A percentile compares a stretch with the other conserved stretches of the same genome.
Evolutionary conservation across 2,329 filamentous ascomycete species (phyloP).

Genomic region (Beauveria pseudobassiana): DNA sequence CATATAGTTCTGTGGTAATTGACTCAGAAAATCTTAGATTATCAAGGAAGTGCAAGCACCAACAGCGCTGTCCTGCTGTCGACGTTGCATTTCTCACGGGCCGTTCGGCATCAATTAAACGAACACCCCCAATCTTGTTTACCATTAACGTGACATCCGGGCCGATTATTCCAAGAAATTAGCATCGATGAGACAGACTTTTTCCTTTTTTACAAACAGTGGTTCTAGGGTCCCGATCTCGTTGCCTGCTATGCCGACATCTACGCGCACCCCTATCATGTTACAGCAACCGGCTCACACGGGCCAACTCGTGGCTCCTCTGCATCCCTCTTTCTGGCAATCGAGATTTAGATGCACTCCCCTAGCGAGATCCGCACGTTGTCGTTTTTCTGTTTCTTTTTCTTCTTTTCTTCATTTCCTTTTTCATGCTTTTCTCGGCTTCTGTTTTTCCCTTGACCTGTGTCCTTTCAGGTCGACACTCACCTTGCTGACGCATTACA

Average conservation of each 20-base stretch:
- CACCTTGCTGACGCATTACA: not conserved
- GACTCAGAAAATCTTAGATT: too few relatives aligned
- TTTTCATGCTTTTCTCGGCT: not conserved
- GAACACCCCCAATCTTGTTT: not conserved
- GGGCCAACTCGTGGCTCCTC: too few relatives aligned
- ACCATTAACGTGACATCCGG: not conserved
- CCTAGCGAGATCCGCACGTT: not conserved
- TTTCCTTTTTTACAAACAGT: not conserved
- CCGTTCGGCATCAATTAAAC: not conserved
- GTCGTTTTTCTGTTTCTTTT: not conserved
- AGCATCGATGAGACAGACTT: not conserved
- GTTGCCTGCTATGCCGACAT: not conserved
- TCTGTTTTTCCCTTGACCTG: too few relatives aligned
- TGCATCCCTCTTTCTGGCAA: not conserved
- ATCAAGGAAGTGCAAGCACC: too few relatives aligned
- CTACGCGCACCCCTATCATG: not conserved
- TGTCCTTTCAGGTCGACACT: not conserved
- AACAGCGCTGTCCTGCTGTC: not conserved
- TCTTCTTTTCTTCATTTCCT: not conserved
- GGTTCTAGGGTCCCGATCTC: not conserved
- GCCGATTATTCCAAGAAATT: not conserved
- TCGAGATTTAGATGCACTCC: not conserved
- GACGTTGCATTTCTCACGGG: not conserved
- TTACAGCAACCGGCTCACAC: too few relatives aligned
- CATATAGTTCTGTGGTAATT: too few relatives aligned